Conservation (phyloP, 2,329 filamentous ascomycete genomes). For the Scedosporium aurantiacum region DNA sequence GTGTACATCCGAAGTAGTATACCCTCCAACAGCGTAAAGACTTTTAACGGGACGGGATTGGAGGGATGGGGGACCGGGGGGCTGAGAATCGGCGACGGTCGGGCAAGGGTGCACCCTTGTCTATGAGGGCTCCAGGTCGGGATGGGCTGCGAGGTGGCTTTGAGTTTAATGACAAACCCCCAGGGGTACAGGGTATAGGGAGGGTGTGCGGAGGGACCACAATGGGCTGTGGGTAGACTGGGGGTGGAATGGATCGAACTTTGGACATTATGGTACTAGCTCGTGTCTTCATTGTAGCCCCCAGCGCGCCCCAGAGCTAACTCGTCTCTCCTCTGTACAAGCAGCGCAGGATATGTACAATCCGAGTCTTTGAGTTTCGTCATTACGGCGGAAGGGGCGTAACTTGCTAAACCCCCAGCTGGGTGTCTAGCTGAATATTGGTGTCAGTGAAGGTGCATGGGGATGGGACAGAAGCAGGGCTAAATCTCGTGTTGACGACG, state of each 20-base stretch:
- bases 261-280: not conserved
- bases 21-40: not conserved
- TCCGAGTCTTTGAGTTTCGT: not conserved
- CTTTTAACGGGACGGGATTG: constrained; percentile 1
- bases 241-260: not conserved
- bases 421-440: not conserved
- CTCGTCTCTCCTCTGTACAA: not conserved
- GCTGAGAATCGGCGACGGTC: constrained; percentile 1
- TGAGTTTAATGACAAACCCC: constrained; percentile 7
- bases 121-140: not conserved
- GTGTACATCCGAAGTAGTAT: not conserved
- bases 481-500: not conserved
- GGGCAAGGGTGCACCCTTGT: constrained; percentile 4
- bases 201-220: constrained; percentile 2
- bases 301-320: not conserved
- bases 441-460: not conserved
- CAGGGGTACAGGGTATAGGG: not conserved
- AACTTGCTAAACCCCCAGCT: not conserved
- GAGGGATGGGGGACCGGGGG: not conserved
- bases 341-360: not conserved
- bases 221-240: not conserved
- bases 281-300: not conserved
- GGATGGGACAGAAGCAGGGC: not conserved
- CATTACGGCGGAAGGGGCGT: not conserved
- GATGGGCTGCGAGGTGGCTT: constrained; percentile 6